A percentile compares a stretch with the other conserved stretches of the same genome.
Evolutionary conservation across 2,329 filamentous ascomycete species (phyloP).

Genomic region (Botrytis squamosa): DNA sequence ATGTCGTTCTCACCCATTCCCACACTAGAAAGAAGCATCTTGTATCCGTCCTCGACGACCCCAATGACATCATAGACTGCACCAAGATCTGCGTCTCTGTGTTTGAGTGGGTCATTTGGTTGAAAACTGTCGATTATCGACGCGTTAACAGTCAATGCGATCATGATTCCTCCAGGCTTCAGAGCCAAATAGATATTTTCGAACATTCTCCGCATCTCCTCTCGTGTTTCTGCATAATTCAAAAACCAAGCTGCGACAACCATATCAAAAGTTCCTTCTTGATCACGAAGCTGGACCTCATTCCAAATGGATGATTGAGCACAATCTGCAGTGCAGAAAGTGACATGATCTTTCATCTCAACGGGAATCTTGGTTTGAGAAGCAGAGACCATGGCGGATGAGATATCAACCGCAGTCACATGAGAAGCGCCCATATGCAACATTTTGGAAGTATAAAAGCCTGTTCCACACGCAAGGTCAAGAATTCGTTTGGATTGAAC

Average conservation of each 20-base stretch:
- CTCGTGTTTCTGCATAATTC: constrained; percentile 4
- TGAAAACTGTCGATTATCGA: not conserved
- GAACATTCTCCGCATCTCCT: constrained; percentile 1
- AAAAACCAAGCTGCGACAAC: constrained; percentile 4
- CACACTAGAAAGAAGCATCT: not conserved
- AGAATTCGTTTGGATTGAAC: not conserved
- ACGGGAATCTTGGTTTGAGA: not conserved
- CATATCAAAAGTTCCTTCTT: constrained; percentile 1
- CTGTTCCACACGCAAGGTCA: constrained; percentile 13
- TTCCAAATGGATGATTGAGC: constrained; percentile 6
- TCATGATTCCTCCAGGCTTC: not conserved
- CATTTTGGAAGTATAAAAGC: not conserved
- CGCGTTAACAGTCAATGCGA: constrained; percentile 8
- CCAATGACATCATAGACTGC: not conserved
- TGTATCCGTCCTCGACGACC: not conserved
- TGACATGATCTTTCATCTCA: not conserved
- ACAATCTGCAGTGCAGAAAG: not conserved
- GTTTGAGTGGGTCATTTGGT: not conserved
- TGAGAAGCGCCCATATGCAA: constrained; percentile 3
- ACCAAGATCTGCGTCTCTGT: not conserved
- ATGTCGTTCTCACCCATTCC: not conserved
- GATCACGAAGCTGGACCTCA: not conserved
- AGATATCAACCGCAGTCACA: constrained; percentile 9
- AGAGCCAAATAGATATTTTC: not conserved
- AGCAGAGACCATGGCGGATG: not conserved